Evolutionary conservation across 2,329 filamentous ascomycete species (phyloP), one percentile per base, ranked within the genome.

Genomic region (Lojkania enalia): DNA sequence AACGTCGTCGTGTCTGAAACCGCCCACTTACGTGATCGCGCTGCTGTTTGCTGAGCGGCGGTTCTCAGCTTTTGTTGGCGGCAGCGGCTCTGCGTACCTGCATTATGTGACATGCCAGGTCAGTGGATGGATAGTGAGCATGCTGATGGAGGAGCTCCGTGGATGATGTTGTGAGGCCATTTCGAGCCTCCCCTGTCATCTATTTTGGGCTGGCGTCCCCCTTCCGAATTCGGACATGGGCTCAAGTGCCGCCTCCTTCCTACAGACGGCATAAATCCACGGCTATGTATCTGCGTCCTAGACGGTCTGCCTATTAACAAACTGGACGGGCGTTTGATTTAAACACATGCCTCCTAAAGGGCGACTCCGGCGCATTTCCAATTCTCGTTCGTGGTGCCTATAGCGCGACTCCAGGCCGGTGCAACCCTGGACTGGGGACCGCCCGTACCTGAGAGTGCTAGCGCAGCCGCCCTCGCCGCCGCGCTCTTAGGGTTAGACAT

Each of bases 1-100:
- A 39, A 36, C 39, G 44, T 29, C 20, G 18, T 37, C 29, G 3
- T 27, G 20, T 38, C 42, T 51, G 48, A 51, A 54, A 54, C 48
- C 13, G 40, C 39, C 39, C 36, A 48, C 44, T 35, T 39, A 36
- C 39, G 15, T 30, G 46, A 29, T 46, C 44, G 42, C 38, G 20
- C 25, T 42, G 40, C 29, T 42, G 37, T 42, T 42, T 5, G 9
- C 6, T 11, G 33, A 23, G 35, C 20, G 7, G 21, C 32, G 29
- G 44, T 16, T 19, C 18, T 11, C 20, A 27, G 9, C 36, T 16
- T 14, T 35, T 13, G 14, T 18, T 12, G 3, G 23, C 14, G 14
- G 19, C 3, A 16, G n/a, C 4, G 39, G 2, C 20, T 38, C 35
- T 16, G 35, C 20, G 44, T 42, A 43, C 39, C 39, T 48, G 44